Base-by-base conservation (phyloP, 768 basidiomycete species). In the Agrocybe praecox region DNA sequence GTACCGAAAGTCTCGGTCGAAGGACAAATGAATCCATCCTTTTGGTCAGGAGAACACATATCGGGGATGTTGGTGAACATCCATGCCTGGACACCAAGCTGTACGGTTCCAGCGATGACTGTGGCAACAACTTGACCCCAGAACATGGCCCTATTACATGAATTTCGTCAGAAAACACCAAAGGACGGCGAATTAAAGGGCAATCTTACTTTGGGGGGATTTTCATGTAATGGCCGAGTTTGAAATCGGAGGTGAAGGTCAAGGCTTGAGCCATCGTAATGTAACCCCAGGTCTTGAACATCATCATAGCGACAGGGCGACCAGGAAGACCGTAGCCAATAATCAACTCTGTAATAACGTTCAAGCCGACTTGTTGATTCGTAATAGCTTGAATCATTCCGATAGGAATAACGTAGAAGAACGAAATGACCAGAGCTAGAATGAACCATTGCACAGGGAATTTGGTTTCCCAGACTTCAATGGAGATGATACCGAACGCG, bases 281-380 rank as follows among this genome's bases (percentile, higher is more conserved):
- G 63, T 89, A 90, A 29, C 90, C 89, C 79, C 80, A 90, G 0
- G 88, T 89, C 81, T 90, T 92, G 80, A 92, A 92, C 76, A 92
- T 75, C 90, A 93, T 91, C 80, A 85, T 90, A 0, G 92, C 90
- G 54, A 92, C 68, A 6, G 91, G 89, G 15, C 81, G 82, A 2
- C 92, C 91, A 12, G 91, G 92, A 42, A 90, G 79, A 22, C 81
- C 83, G 63, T 91, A 92, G 52, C 92, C 92, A 23, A 92, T 84
- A 59, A 94, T 85, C 40, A 92, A 74, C 70, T 94, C 92, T 2
- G 91, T 86, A 65, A 94, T 84, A 32, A 93, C 91, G 65, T 81
- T 84, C 53, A 88, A 76, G 43, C 85, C 87, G 51, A 91, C 78
- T 76, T 90, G 85, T 65, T 91, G 89, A 63, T 90, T 92, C 8